Base-by-base conservation (phyloP, 2,329 filamentous ascomycete species). In the Coniochaeta sp. region DNA sequence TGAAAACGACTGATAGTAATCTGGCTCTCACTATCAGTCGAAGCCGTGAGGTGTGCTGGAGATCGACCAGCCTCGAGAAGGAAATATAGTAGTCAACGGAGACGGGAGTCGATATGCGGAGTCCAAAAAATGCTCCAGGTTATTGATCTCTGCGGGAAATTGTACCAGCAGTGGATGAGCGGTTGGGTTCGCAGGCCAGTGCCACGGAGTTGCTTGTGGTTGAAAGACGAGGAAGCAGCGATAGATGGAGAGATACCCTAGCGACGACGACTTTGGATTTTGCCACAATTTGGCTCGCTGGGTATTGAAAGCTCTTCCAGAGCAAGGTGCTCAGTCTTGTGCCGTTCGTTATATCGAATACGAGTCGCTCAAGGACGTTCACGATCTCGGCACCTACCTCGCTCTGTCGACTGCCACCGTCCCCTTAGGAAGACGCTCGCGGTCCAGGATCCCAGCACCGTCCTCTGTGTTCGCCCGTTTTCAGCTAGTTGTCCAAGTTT, bases 1-100 rank as follows among this genome's bases (percentile, higher is more conserved):
- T 16, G 17, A 55, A 12, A 55, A 4, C 4, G 19, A 36, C 30
- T 70, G 63, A 63, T 36, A 17, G 54, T 26, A 59, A 22, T 55
- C 30, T 28, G n/a, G 14, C 50, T 32, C 36, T 44, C n/a, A 42
- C 47, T 32, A 30, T n/a, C 50, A 19, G 52, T 26, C 16, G 17
- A 47, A 7, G 52, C 24, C 34, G 36, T 55, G 32, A 28, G 19
- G n/a, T 42, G 5, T 40, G 10, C 12, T 44, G 22, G 22, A 28
- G 19, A 8, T 16, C 14, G 16, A 22, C 34, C 55, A 36, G 34
- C 54, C 28, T 38, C 54, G 6, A 56, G 55, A 30, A 57, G 34
- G 34, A 40, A 57, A n/a, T n/a, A n/a, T n/a, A n/a, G n/a, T n/a
- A n/a, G n/a, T 26, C 30, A 24, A 52, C 30, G 55, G 22, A 24